A percentile compares a stretch with the other conserved stretches of the same genome.
Evolutionary conservation across 2,329 filamentous ascomycete genomes (phyloP).

Genomic region (Apiospora sp.): DNA sequence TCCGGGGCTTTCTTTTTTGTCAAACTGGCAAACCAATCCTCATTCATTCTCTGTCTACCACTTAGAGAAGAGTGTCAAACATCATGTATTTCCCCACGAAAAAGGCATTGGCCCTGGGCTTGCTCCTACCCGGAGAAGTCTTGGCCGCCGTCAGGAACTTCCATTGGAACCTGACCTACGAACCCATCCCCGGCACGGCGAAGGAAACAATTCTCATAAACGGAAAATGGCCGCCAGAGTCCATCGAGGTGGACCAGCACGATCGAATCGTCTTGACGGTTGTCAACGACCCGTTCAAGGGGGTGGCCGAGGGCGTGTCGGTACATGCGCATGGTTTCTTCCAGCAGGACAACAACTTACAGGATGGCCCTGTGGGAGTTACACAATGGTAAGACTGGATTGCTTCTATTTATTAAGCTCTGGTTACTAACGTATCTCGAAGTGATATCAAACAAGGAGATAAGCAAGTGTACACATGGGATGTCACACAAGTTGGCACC

Average conservation of each 20-base stretch:
- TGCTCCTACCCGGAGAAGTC: constrained; percentile 21
- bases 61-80: constrained; percentile 4
- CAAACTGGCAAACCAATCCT: not conserved
- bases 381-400: constrained; percentile 20
- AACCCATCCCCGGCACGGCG: constrained; percentile 2
- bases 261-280: constrained; percentile 21
- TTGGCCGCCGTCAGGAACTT: constrained; percentile 16
- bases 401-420: not conserved
- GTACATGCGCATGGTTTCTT: constrained; percentile 23
- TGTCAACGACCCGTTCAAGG: constrained; percentile 10
- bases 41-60: not conserved
- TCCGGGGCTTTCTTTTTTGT: not conserved
- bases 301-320: constrained; percentile 11
- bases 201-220: constrained; percentile 24
- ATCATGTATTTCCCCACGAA: not conserved
- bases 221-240: constrained; percentile 21
- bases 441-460: constrained; percentile 19
- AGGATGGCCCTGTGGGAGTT: constrained; percentile 22
- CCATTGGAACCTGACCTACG: constrained; percentile 23
- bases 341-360: constrained; percentile 2
- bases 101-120: constrained; percentile 1
- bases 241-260: constrained; percentile 23
- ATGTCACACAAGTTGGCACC: constrained; percentile 12
- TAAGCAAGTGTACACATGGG: constrained; percentile 22
- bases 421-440: not conserved